Evolutionary conservation across 78 protist genomes (phyloP).

Genomic region (Guillardia theta): DNA sequence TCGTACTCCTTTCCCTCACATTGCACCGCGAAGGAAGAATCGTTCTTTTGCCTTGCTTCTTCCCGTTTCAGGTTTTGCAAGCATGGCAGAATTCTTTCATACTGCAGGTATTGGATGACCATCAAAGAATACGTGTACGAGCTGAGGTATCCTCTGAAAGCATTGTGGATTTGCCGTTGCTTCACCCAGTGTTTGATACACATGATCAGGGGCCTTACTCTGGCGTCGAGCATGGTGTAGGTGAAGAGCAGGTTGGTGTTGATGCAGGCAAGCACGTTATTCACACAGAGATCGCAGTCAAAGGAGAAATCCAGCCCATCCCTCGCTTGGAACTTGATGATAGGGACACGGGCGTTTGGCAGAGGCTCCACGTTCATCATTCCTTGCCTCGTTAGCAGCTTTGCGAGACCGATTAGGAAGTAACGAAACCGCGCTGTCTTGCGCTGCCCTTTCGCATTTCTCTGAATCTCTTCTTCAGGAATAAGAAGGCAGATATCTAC

Average conservation of each 20-base stretch:
- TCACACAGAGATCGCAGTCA: neutral
- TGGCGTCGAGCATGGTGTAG: neutral
- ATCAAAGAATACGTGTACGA: neutral
- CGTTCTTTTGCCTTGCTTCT: too few species aligned
- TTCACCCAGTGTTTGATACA: neutral
- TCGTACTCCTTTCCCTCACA: neutral
- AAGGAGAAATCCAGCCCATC: neutral
- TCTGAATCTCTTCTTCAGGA: neutral
- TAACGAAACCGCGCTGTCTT: neutral
- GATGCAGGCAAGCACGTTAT: constrained; percentile 1
- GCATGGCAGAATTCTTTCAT: neutral
- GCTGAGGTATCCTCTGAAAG: neutral
- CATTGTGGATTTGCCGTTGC: neutral
- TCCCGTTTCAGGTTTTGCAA: neutral
- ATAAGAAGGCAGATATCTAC: neutral
- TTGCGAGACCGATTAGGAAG: neutral
- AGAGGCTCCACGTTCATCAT: too few species aligned
- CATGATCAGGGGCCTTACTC: neutral
- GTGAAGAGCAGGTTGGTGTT: neutral
- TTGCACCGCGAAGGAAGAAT: too few species aligned
- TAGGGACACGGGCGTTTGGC: neutral
- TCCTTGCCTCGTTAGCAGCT: neutral
- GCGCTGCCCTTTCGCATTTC: neutral
- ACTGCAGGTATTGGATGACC: neutral
- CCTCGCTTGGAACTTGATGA: neutral